phyloP scores from a whole-genome alignment of 148 eudicot species.

The Fagopyrum tataricum region DNA sequence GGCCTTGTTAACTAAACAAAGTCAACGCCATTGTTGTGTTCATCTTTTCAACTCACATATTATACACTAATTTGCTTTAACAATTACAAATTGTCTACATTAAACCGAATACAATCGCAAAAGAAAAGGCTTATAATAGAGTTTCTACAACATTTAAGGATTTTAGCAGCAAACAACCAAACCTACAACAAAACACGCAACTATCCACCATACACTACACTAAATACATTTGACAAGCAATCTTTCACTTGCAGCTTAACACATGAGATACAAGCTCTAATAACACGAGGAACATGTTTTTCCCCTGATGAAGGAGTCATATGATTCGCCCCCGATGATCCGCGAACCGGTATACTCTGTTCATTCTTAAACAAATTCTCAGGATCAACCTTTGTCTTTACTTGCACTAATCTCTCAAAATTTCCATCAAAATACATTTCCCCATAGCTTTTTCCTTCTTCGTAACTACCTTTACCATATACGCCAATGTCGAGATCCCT shows the following conservation, averaged over 20 bases:
- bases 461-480: constrained; percentile 18
- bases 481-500: constrained; percentile 34
- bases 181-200: neutral
- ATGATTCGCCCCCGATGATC: constrained; percentile 10
- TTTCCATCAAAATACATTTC: constrained; percentile 22
- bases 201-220: neutral
- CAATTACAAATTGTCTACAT: too few relatives aligned
- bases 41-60: too few relatives aligned
- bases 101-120: too few relatives aligned
- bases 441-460: constrained; percentile 22
- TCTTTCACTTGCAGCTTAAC: neutral
- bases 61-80: too few relatives aligned
- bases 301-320: neutral
- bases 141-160: too few relatives aligned
- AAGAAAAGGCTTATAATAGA: too few relatives aligned
- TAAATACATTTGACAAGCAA: neutral
- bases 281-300: neutral
- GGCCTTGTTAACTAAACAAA: too few relatives aligned
- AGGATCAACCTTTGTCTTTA: constrained; percentile 26
- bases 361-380: constrained; percentile 30
- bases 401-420: constrained; percentile 25
- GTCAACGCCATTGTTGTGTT: too few relatives aligned
- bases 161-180: neutral
- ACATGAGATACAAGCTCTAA: neutral
- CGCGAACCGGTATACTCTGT: constrained; percentile 26